Evolutionary conservation across 2,329 filamentous ascomycete genomes (phyloP).

Genomic region (Zymoseptoria ardabiliae): DNA sequence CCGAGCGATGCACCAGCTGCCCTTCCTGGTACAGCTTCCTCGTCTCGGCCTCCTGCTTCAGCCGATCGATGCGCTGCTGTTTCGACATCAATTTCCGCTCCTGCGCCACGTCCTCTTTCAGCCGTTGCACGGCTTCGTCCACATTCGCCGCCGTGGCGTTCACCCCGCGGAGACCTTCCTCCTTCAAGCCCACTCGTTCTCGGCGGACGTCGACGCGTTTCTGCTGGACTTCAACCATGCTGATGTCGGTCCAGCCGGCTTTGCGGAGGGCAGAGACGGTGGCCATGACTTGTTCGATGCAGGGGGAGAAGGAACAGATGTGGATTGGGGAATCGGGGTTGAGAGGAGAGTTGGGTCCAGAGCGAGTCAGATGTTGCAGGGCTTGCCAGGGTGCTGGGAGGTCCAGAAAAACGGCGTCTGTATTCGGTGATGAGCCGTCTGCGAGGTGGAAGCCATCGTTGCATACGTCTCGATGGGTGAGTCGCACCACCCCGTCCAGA

Average conservation of each 20-base stretch:
- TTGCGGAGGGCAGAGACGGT: conserved; percentile 75
- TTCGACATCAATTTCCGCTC: conserved; percentile 10
- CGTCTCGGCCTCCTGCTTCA: conserved; percentile 30
- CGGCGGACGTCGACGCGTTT: conserved; percentile 73
- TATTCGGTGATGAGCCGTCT: conserved; percentile 42
- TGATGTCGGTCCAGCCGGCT: conserved; percentile 82
- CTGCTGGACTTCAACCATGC: conserved; percentile 84
- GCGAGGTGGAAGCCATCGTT: conserved; percentile 60
- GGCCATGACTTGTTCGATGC: conserved; percentile 88
- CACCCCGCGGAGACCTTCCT: conserved; percentile 60
- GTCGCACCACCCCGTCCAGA: conserved; percentile 57
- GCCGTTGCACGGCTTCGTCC: conserved; percentile 65
- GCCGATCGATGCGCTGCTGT: conserved; percentile 25
- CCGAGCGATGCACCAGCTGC: conserved; percentile 68
- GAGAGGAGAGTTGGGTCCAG: conserved; percentile 44
- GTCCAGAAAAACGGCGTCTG: conserved; percentile 70
- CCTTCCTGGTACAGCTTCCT: conserved; percentile 66
- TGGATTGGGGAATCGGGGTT: conserved; percentile 65
- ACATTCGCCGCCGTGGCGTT: conserved; percentile 66
- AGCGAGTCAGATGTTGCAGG: conserved; percentile 63
- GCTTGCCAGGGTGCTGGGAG: conserved; percentile 76
- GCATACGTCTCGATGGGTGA: conserved; percentile 76
- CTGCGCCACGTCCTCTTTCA: conserved; percentile 46
- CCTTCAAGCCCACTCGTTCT: conserved; percentile 68
- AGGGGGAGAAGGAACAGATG: conserved; percentile 92